A percentile compares a stretch with the other conserved stretches of the same genome.
These are phyloP conservation scores for Sophora flavescens DNA, from an alignment of 306 rosid genomes.

Conservation along the genomic window DNA sequence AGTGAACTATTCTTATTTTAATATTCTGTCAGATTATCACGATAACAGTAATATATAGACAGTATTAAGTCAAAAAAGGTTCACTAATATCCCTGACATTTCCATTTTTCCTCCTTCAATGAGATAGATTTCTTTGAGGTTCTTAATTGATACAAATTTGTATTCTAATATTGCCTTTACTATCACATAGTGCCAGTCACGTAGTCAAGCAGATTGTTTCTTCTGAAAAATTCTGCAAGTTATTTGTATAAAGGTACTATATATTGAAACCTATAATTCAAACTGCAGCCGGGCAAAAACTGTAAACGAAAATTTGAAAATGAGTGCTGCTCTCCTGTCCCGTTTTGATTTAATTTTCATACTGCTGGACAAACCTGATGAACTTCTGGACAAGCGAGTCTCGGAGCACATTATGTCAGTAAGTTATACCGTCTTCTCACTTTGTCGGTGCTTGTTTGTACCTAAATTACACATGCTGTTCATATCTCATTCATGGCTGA, in stretches of 20 bases:
- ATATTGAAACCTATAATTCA: conserved; percentile 35
- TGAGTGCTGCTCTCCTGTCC: conserved; percentile 88
- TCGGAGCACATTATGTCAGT: conserved; percentile 98
- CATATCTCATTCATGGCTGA: conserved; percentile 45
- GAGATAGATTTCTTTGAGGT: conserved; percentile 11
- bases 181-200: conserved; percentile 33
- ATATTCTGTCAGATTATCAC: conserved; percentile 22
- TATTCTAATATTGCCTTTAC: conserved; percentile 13
- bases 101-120: conserved; percentile 19
- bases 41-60: conserved; percentile 14
- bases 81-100: conserved; percentile 31
- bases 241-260: conserved; percentile 38
- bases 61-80: conserved; percentile 12
- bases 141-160: conserved; percentile 10
- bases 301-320: conserved; percentile 95
- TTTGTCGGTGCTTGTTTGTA: conserved; percentile 11
- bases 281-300: conserved; percentile 95
- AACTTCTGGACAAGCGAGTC: conserved; percentile 87
- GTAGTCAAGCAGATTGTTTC: conserved; percentile 29
- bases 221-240: conserved; percentile 39
- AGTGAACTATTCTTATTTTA: conserved; percentile 6
- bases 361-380: conserved; percentile 96
- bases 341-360: conserved; percentile 95
- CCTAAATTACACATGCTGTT: conserved; percentile 18
- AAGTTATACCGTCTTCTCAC: conserved; percentile 55